Evolutionary conservation across 495 filamentous ascomycete genomes (phyloP).

Genomic region (Xanthoparmelia taractica): DNA sequence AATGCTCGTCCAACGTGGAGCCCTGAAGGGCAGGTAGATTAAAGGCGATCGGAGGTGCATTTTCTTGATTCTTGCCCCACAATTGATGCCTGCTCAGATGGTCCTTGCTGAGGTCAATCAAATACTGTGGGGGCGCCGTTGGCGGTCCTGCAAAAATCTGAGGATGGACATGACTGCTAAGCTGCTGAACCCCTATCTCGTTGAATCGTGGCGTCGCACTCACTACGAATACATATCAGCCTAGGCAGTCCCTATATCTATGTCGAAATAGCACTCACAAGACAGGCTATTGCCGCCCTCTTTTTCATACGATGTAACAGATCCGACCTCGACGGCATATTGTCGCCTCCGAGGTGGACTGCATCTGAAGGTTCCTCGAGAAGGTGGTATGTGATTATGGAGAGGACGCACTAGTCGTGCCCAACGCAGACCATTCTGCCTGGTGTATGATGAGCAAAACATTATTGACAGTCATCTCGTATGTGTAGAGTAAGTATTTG

Average conservation of each 20-base stretch:
- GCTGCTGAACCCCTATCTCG: constrained; percentile 87
- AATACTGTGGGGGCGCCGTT: constrained; percentile 52
- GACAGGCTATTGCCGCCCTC: constrained; percentile 29
- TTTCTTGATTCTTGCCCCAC: constrained; percentile 80
- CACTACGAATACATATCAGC: constrained; percentile 35
- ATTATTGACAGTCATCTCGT: constrained; percentile 20
- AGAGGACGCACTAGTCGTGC: not conserved
- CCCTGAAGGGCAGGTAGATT: constrained; percentile 77
- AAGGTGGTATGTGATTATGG: constrained; percentile 14
- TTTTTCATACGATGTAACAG: constrained; percentile 22
- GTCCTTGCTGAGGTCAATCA: constrained; percentile 69
- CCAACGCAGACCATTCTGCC: constrained; percentile 5
- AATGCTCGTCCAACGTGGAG: constrained; percentile 83
- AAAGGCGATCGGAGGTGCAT: constrained; percentile 67
- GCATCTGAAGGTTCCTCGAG: constrained; percentile 24
- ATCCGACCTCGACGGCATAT: constrained; percentile 28
- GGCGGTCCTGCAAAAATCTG: constrained; percentile 69
- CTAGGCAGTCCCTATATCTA: not conserved
- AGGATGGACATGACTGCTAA: constrained; percentile 70
- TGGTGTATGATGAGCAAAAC: constrained; percentile 9
- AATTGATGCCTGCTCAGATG: constrained; percentile 84
- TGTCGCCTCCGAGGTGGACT: constrained; percentile 21
- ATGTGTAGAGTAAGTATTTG: constrained; percentile 5
- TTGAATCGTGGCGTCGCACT: constrained; percentile 65
- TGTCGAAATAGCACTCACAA: constrained; percentile 28